Percentiles rank a stretch among this genome's conserved stretches.
phyloP scores from a whole-genome alignment of 1,139 yeast species.

The Debaryomyces sp. region DNA sequence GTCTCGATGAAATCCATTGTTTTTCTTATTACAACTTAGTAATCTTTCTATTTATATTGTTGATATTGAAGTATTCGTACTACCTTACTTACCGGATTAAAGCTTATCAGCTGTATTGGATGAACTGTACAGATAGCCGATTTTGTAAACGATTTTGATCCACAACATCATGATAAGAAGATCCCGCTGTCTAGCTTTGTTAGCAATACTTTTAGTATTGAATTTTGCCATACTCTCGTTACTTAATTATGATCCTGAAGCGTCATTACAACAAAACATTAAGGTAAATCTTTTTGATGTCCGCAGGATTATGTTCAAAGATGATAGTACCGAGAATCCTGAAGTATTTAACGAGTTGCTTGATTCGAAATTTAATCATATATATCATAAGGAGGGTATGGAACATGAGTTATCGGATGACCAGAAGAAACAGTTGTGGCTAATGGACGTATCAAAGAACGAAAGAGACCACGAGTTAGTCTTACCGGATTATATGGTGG shows the following conservation, averaged over 20 bases:
- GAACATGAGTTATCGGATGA: slow-evolving; percentile 1
- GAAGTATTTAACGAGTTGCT: slow-evolving; percentile 2
- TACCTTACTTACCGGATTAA: neutral
- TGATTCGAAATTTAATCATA: slow-evolving; percentile 3
- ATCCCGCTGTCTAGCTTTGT: slow-evolving; percentile 20
- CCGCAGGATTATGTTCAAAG: slow-evolving; percentile 2
- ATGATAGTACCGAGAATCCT: slow-evolving; percentile 3
- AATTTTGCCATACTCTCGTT: slow-evolving; percentile 21
- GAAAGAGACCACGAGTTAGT: slow-evolving; percentile 11
- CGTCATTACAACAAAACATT: neutral
- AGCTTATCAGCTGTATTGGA: neutral
- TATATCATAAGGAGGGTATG: slow-evolving; percentile 1
- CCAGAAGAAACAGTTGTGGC: slow-evolving; percentile 9
- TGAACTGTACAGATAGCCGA: neutral
- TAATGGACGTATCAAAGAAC: slow-evolving; percentile 10
- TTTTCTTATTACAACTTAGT: neutral
- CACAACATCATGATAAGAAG: slow-evolving; percentile 17
- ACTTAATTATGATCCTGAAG: slow-evolving; percentile 9
- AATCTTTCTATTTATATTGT: neutral
- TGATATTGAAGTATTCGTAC: neutral
- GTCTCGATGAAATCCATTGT: neutral
- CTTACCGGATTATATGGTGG: slow-evolving; percentile 14
- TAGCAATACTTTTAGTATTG: slow-evolving; percentile 18
- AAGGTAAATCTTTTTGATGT: slow-evolving; percentile 2
- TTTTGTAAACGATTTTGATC: neutral